Base-by-base conservation (phyloP, 208 protist species). In the Wallacemonas sp. region DNA sequence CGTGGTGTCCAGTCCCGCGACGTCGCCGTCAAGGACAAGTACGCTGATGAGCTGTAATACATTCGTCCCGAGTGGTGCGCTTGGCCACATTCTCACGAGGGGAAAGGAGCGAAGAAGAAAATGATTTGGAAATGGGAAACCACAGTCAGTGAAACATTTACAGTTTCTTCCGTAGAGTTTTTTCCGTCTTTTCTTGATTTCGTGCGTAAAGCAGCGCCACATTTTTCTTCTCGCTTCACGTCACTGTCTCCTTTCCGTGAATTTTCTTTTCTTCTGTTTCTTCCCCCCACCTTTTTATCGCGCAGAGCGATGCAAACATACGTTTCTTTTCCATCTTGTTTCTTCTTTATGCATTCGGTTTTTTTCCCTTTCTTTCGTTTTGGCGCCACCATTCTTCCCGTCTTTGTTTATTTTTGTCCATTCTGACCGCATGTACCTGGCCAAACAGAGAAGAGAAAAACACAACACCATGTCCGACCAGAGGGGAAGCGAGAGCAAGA, bases 171-270 rank as follows among this genome's bases (percentile, higher is more conserved):
- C 24, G 38, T 70, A 52, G 21, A 17, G 41, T 44, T 63, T 67
- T 61, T 63, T 65, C 66, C 62, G 34, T 63, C 16, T 46, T 55
- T 62, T 41, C 74, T 69, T 57, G 48, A 38, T 52, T 65, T 5
- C 39, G 26, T 54, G 14, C 33, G 52, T 41, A 49, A 17, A 32
- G 5, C n/a, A 49, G 4, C 30, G 36, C 26, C 41, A 21, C 33
- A 19, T 41, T 38, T 39, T 17, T 33, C 23, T 39, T 32, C 49
- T 64, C 19, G 19, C 71, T 52, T 56, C n/a, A 65, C 44, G 16
- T 34, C 60, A 72, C 47, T 49, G 9, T 52, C 17, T 55, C 17
- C 57, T 41, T 26, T 46, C 1, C 41, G n/a, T 32, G 6, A 0
- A 1, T 67, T 67, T 67, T 36, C 46, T n/a, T 57, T 38, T 47